A percentile compares a stretch with the other conserved stretches of the same genome.
Evolutionary conservation across 2,329 filamentous ascomycete species (phyloP).

Genomic region (Microdochium bolleyi): DNA sequence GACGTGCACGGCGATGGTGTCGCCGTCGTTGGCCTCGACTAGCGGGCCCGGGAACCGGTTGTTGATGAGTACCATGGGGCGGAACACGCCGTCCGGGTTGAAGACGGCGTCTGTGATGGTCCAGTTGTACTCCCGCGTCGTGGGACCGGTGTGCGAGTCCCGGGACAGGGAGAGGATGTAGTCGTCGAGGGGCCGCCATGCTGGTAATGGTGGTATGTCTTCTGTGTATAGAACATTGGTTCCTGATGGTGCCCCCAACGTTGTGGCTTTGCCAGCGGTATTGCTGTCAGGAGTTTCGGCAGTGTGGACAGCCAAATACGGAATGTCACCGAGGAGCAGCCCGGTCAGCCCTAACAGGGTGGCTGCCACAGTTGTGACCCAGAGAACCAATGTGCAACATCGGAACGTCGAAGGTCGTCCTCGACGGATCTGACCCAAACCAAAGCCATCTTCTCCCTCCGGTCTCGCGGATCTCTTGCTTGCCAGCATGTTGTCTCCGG

Average conservation of each 20-base stretch:
- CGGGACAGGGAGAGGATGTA: constrained; percentile 51
- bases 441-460: neutral
- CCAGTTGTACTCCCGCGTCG: constrained; percentile 52
- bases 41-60: constrained; percentile 66
- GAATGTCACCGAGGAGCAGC: neutral
- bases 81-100: constrained; percentile 52
- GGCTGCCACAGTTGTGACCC: neutral
- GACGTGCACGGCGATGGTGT: constrained; percentile 61
- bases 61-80: constrained; percentile 63
- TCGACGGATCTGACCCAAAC: neutral
- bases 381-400: neutral
- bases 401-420: neutral
- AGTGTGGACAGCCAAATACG: neutral
- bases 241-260: neutral
- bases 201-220: neutral
- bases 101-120: constrained; percentile 46
- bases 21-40: constrained; percentile 66
- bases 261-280: neutral
- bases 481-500: too few relatives aligned
- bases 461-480: too few relatives aligned
- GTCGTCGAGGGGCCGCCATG: constrained; percentile 22
- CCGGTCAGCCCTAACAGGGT: neutral
- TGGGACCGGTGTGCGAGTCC: constrained; percentile 41
- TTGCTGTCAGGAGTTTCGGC: neutral
- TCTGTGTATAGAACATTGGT: neutral